These are phyloP conservation scores for Coprinopsis cinerea DNA, from an alignment of 768 basidiomycete genomes.

Conservation along the genomic window DNA sequence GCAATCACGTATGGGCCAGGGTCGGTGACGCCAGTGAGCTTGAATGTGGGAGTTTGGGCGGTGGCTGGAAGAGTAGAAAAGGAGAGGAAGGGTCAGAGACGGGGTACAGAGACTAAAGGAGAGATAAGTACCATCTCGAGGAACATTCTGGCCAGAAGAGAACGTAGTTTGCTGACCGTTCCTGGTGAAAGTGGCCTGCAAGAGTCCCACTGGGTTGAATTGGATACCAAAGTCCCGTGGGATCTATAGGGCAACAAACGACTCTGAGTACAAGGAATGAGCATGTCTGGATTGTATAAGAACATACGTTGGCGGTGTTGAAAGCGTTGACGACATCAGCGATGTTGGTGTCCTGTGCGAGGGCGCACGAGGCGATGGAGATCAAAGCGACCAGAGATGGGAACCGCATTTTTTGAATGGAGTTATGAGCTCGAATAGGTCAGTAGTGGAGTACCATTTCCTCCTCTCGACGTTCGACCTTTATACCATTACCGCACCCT, in stretches of 20 bases:
- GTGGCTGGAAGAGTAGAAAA: constrained; percentile 22
- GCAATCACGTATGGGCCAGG: constrained; percentile 36
- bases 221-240: constrained; percentile 16
- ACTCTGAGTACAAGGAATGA: background rate
- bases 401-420: constrained; percentile 5
- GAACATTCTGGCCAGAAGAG: constrained; percentile 22
- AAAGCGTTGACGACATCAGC: constrained; percentile 20
- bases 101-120: background rate
- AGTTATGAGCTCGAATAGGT: background rate
- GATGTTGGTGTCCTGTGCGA: constrained; percentile 20
- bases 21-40: constrained; percentile 20
- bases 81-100: background rate
- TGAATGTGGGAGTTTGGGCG: constrained; percentile 28
- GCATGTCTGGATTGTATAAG: background rate
- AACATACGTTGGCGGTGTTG: constrained; percentile 18
- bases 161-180: constrained; percentile 18
- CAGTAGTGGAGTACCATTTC: background rate
- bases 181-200: constrained; percentile 22
- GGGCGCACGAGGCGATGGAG: constrained; percentile 1
- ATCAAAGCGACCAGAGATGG: constrained; percentile 7
- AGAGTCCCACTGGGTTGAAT: constrained; percentile 23
- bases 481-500: background rate
- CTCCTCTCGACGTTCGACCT: background rate
- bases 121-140: constrained; percentile 21
- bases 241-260: constrained; percentile 14